phyloP scores from a whole-genome alignment of 352 stramenopile species.

The Globisporangium sylvaticum region DNA sequence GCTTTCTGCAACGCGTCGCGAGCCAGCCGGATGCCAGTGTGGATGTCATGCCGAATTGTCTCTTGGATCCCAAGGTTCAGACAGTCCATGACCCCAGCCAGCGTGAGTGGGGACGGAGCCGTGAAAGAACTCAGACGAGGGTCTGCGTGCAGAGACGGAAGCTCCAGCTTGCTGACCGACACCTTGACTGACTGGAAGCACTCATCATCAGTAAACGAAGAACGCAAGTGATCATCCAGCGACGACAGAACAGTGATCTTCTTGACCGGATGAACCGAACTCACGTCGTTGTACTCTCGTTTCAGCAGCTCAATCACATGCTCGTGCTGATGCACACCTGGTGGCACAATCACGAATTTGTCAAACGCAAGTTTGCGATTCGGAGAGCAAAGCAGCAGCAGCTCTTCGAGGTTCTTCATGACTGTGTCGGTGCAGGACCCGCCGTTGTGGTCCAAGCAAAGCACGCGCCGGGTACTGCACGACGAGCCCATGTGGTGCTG shows the following conservation, averaged over 20 bases:
- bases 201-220: background rate
- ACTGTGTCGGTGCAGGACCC: conserved; percentile 19
- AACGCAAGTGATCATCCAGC: conserved; percentile 11
- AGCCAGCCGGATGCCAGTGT: conserved; percentile 1
- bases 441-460: conserved; percentile 19
- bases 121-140: background rate
- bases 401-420: conserved; percentile 16
- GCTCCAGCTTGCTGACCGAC: conserved; percentile 15
- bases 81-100: conserved; percentile 14
- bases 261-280: conserved; percentile 6
- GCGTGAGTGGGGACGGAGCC: conserved; percentile 12
- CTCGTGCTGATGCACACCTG: background rate
- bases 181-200: conserved; percentile 8
- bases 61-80: conserved; percentile 15
- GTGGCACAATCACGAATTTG: conserved; percentile 16
- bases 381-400: conserved; percentile 9
- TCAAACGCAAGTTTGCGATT: conserved; percentile 21
- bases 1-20: background rate
- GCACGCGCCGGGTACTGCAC: conserved; percentile 18
- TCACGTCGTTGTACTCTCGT: background rate
- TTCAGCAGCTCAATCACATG: conserved; percentile 2
- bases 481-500: conserved; percentile 24
- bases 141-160: conserved; percentile 13
- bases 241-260: conserved; percentile 28
- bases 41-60: conserved; percentile 10